These are phyloP conservation scores for Claviceps paspali DNA, from an alignment of 2,329 filamentous ascomycete species.

Conservation along the genomic window DNA sequence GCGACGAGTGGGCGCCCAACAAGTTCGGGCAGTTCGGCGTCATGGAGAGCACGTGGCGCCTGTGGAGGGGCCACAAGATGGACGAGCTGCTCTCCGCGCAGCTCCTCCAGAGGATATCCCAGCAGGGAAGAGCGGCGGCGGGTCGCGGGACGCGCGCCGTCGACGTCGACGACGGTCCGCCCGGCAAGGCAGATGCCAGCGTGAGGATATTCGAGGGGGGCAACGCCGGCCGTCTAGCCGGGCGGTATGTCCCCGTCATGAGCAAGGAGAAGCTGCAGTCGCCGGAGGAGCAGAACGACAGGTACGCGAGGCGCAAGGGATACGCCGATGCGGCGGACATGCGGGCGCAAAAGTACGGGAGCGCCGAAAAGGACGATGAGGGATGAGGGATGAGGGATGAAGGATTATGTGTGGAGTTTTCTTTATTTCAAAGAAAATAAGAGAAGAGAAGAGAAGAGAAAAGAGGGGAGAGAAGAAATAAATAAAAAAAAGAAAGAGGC, in stretches of 20 bases:
- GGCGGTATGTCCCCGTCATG: slow-evolving; percentile 40
- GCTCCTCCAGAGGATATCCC: slow-evolving; percentile 48
- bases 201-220: slow-evolving; percentile 38
- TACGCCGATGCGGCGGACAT: slow-evolving; percentile 37
- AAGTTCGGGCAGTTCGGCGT: slow-evolving; percentile 53
- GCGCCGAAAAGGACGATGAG: slow-evolving; percentile 15
- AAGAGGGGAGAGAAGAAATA: too few relatives aligned
- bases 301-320: slow-evolving; percentile 46
- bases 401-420: too few relatives aligned
- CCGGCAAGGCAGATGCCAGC: slow-evolving; percentile 13
- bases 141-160: too few relatives aligned
- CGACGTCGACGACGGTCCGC: background rate
- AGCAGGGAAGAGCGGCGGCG: too few relatives aligned
- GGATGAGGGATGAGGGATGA: slow-evolving; percentile 8
- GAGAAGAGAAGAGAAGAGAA: too few relatives aligned
- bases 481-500: too few relatives aligned
- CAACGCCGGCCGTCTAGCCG: slow-evolving; percentile 32
- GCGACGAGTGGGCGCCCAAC: slow-evolving; percentile 43
- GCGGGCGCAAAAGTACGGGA: slow-evolving; percentile 18
- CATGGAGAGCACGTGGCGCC: slow-evolving; percentile 62
- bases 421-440: too few relatives aligned
- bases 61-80: slow-evolving; percentile 75
- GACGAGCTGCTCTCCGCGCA: slow-evolving; percentile 72
- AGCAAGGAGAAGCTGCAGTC: slow-evolving; percentile 32
- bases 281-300: slow-evolving; percentile 42